phyloP scores from a whole-genome alignment of 2,329 filamentous ascomycete genomes.

The Penicillium sp. region DNA sequence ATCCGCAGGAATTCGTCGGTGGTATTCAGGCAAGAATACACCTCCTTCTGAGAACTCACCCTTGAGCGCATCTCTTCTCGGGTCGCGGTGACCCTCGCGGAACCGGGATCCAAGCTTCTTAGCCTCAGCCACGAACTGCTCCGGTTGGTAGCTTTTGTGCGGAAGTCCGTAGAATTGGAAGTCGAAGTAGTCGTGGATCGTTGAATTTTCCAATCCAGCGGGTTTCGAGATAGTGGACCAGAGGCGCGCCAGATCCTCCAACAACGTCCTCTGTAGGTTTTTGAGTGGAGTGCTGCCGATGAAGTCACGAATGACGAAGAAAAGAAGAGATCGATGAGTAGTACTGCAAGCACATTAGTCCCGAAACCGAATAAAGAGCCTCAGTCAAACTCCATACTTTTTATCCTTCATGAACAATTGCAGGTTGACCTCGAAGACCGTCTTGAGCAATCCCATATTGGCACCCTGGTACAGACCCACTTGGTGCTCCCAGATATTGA shows the following conservation, averaged over 20 bases:
- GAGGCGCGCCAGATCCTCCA: conserved; percentile 87
- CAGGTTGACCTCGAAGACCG: conserved; percentile 97
- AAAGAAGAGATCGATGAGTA: conserved; percentile 84
- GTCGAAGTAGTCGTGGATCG: conserved; percentile 96
- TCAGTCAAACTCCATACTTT: conserved; percentile 57
- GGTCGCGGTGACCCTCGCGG: conserved; percentile 72
- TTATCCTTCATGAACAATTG: conserved; percentile 95
- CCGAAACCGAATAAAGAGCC: not conserved
- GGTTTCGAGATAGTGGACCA: conserved; percentile 94
- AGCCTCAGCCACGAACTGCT: conserved; percentile 81
- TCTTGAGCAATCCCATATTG: conserved; percentile 98
- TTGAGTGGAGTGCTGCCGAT: conserved; percentile 85
- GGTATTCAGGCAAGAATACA: conserved; percentile 90
- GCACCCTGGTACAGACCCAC: conserved; percentile 97
- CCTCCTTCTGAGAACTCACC: conserved; percentile 74
- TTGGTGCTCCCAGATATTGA: conserved; percentile 99
- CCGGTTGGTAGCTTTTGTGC: conserved; percentile 93
- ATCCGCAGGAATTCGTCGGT: conserved; percentile 91
- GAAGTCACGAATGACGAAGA: conserved; percentile 98
- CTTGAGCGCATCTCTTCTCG: conserved; percentile 58
- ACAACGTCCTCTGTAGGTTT: conserved; percentile 84
- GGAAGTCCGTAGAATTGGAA: conserved; percentile 94
- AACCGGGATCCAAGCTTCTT: conserved; percentile 78
- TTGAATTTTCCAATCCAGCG: conserved; percentile 77
- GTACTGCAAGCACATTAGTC: conserved; percentile 54